Base-by-base conservation (phyloP, 1,284 basidiomycete genomes). In the Boletellus sp. region DNA sequence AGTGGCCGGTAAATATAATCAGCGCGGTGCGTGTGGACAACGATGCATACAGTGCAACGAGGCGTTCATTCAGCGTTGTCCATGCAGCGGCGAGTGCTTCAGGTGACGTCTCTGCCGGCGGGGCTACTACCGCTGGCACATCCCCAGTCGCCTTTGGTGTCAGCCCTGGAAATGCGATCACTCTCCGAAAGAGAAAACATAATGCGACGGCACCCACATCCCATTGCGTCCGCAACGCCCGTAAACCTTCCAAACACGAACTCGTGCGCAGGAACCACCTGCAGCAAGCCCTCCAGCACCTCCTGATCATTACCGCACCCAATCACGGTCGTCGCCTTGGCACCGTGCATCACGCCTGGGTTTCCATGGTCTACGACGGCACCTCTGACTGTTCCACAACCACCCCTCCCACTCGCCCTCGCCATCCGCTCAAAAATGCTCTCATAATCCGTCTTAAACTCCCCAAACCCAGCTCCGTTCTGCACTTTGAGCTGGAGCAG, bases 341-440 rank as follows among this genome's bases (percentile, higher is more conserved):
- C 73, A 5, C 89, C 90, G 58, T 91, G 86, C 83, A 90, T 90
- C 23, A 80, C 77, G 3, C 73, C 69, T 0, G 91, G 86, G 59
- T 90, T 88, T 11, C 91, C 89, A 57, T 90, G 85, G 61, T 95
- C 92, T 25, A 92, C 83, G 1, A 93, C 84, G 0, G 85, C 88
- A 7, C 79, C 76, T 36, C 73, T 77, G 20, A 85, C 63, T 7
- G 57, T 58, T 13, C 72, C 74, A n/a, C 66, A 61, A 3, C 69
- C 72, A 1, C 73, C 68, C 5, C 72, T 67, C 25, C 70, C 68
- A 8, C 65, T 68, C 33, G 77, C 69, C 46, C 91, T 73, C 34
- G 71, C 68, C 70, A 95, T 81, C 20, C 88, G 74, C 60, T 93
- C 90, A 56, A 94, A 93, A 33, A 96, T 87, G 2, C 84, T 82